Conservation (phyloP, 306 rosid genomes). For the Echinosophora koreensis region DNA sequence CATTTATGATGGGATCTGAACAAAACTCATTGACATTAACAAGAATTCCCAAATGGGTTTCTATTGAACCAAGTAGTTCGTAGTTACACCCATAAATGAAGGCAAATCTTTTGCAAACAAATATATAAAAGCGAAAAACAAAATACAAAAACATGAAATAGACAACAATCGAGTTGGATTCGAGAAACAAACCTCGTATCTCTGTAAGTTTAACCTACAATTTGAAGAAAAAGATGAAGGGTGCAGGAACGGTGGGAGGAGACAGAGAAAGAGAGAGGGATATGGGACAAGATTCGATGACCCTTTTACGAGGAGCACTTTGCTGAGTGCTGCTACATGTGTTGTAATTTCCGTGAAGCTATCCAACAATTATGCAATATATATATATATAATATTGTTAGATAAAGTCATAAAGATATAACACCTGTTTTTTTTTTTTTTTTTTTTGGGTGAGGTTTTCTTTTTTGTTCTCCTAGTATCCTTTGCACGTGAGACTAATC, state of each 20-base stretch:
- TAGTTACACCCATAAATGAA: neutral
- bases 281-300: conserved; percentile 33
- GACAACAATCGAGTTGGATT: neutral
- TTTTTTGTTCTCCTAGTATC: too few relatives aligned
- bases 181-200: conserved; percentile 41
- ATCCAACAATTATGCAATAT: neutral
- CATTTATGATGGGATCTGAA: conserved; percentile 42
- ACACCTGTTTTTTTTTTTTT: too few relatives aligned
- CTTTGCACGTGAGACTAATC: too few relatives aligned
- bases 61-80: neutral
- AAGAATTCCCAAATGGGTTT: conserved; percentile 20
- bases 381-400: too few relatives aligned
- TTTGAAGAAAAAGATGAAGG: conserved; percentile 19
- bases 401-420: too few relatives aligned
- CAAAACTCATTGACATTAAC: conserved; percentile 21
- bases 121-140: too few relatives aligned
- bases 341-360: conserved; percentile 18
- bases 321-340: neutral
- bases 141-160: neutral
- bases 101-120: neutral
- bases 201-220: neutral
- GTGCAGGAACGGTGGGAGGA: neutral
- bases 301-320: conserved; percentile 28
- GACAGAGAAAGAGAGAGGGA: conserved; percentile 25
- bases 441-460: too few relatives aligned